Conservation (phyloP, 768 basidiomycete species). For the Clathrus columnatus region DNA sequence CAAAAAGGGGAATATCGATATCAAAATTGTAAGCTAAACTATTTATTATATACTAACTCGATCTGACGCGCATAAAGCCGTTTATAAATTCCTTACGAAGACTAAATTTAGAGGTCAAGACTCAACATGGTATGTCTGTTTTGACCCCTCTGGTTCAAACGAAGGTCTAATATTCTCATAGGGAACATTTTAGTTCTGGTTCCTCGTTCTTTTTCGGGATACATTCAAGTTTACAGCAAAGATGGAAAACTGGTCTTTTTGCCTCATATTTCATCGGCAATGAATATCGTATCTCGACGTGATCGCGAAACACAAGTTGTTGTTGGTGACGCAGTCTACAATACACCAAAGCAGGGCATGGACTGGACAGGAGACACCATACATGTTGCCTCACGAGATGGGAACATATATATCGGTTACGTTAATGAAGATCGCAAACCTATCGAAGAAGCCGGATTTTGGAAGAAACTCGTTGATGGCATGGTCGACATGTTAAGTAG, state of each 20-base stretch:
- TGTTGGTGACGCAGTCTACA: background rate
- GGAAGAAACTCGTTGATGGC: background rate
- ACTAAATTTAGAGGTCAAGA: constrained; percentile 2
- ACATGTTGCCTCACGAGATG: constrained; percentile 4
- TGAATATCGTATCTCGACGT: constrained; percentile 4
- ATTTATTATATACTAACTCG: background rate
- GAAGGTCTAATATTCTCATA: background rate
- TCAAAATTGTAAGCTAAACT: constrained; percentile 2
- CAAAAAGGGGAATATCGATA: constrained; percentile 3
- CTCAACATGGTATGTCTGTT: background rate
- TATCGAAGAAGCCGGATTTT: constrained; percentile 1
- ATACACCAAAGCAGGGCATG: background rate
- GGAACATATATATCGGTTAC: constrained; percentile 2
- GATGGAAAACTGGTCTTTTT: constrained; percentile 3
- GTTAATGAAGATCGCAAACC: background rate
- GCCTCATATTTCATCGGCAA: background rate
- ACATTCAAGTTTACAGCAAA: constrained; percentile 7
- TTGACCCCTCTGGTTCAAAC: background rate
- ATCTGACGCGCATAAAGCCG: background rate
- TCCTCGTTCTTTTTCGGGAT: constrained; percentile 11
- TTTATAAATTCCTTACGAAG: background rate
- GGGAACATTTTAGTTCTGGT: constrained; percentile 5
- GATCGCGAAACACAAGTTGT: constrained; percentile 1
- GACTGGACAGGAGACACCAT: constrained; percentile 7
- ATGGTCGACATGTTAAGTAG: background rate